Evolutionary conservation across 2,329 filamentous ascomycete species (phyloP).

Genomic region (Arthrobotrys entomopaga): DNA sequence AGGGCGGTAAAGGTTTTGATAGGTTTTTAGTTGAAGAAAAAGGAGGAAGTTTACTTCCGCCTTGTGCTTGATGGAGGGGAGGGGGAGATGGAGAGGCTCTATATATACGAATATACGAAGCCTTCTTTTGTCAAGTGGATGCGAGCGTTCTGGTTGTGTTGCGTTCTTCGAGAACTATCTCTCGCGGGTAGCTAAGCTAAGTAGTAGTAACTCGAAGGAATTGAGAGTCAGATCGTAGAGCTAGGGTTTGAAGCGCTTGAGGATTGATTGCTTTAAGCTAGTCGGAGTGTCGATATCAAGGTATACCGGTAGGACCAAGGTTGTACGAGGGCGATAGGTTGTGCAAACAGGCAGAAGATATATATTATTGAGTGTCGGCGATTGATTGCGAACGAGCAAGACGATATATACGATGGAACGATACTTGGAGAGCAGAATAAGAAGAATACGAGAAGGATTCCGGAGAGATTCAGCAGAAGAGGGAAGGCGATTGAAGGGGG

Average conservation of each 20-base stretch:
- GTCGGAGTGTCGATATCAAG: slow-evolving; percentile 11
- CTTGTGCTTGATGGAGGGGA: slow-evolving; percentile 1
- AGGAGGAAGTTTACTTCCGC: slow-evolving; percentile 19
- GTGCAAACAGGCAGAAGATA: slow-evolving; percentile 21
- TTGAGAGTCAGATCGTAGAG: slow-evolving; percentile 29
- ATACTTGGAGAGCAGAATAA: slow-evolving; percentile 33
- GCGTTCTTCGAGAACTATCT: slow-evolving; percentile 18
- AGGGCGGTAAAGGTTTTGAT: slow-evolving; percentile 47
- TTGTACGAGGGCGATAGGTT: slow-evolving; percentile 38
- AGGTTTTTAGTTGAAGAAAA: slow-evolving; percentile 17
- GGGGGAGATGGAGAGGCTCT: slow-evolving; percentile 29
- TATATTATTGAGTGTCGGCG: slow-evolving; percentile 17
- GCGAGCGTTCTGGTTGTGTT: slow-evolving; percentile 36
- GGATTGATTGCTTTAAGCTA: slow-evolving; percentile 54
- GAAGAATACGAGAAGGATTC: slow-evolving; percentile 49
- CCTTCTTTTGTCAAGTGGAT: slow-evolving; percentile 23
- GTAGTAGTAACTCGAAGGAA: slow-evolving; percentile 47
- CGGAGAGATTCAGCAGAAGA: slow-evolving; percentile 47
- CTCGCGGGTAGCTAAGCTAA: slow-evolving; percentile 31
- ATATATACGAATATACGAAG: slow-evolving; percentile 44
- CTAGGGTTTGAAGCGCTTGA: slow-evolving; percentile 36
- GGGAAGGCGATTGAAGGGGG: slow-evolving; percentile 30
- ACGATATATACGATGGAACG: not conserved
- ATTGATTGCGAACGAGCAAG: slow-evolving; percentile 29
- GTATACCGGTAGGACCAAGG: slow-evolving; percentile 34